These are phyloP conservation scores for Schizochytrium sp. DNA, from an alignment of 108 stramenopile species.

Conservation along the genomic window DNA sequence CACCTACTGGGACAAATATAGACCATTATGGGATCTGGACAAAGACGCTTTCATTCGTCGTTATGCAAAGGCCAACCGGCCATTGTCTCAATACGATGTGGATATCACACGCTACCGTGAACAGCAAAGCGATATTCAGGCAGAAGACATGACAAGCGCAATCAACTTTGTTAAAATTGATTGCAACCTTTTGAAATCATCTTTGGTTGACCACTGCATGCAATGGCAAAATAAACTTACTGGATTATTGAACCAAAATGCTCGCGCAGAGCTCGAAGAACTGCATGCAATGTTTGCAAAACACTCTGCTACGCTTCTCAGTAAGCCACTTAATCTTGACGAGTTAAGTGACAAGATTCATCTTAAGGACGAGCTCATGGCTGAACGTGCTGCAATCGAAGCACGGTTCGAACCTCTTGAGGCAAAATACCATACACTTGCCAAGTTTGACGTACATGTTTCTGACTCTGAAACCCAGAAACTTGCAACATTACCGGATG, in stretches of 20 bases:
- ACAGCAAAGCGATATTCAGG: constrained; percentile 74
- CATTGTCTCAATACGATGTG: constrained; percentile 71
- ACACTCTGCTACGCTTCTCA: constrained; percentile 66
- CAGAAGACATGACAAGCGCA: constrained; percentile 68
- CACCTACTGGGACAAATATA: constrained; percentile 69
- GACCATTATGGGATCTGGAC: constrained; percentile 79
- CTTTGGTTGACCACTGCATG: constrained; percentile 73
- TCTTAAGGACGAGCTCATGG: constrained; percentile 65
- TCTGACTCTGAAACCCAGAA: constrained; percentile 68
- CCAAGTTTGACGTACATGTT: constrained; percentile 73
- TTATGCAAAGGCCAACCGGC: constrained; percentile 77
- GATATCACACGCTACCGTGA: constrained; percentile 72
- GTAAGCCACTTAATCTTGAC: constrained; percentile 68
- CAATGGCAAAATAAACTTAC: constrained; percentile 77
- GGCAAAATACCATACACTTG: constrained; percentile 72
- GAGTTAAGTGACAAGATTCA: constrained; percentile 75
- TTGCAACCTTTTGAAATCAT: constrained; percentile 73
- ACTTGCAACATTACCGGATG: constrained; percentile 64
- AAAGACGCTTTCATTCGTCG: constrained; percentile 76
- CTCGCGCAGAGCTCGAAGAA: constrained; percentile 71
- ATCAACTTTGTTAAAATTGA: constrained; percentile 82
- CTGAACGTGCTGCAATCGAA: constrained; percentile 64
- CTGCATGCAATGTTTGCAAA: constrained; percentile 70
- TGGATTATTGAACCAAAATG: constrained; percentile 77
- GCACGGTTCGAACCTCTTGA: constrained; percentile 75